phyloP scores from a whole-genome alignment of 2,329 filamentous ascomycete species.

The Nigrospora sphaerica region DNA sequence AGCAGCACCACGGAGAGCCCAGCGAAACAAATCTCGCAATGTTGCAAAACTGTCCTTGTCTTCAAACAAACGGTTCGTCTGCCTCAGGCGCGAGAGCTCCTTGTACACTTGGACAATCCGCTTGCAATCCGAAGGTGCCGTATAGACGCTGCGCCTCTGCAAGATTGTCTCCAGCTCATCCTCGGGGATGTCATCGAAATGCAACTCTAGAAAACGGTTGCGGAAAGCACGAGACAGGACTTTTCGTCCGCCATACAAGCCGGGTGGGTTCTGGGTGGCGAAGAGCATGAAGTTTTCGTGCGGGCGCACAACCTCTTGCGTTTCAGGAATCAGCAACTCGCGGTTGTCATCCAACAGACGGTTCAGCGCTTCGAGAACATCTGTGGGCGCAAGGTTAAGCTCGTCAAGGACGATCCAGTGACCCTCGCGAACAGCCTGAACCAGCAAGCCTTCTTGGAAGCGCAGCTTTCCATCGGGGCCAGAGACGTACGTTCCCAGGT shows the following conservation, averaged over 20 bases:
- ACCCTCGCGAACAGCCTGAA: conserved; percentile 84
- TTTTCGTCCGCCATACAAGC: conserved; percentile 91
- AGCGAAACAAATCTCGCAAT: conserved; percentile 88
- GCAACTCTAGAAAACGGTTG: conserved; percentile 92
- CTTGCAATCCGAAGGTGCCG: conserved; percentile 84
- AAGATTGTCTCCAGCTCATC: conserved; percentile 89
- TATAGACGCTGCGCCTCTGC: conserved; percentile 75
- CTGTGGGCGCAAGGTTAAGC: conserved; percentile 90
- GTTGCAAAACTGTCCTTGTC: conserved; percentile 97
- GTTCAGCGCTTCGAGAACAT: conserved; percentile 94
- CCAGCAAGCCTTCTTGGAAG: conserved; percentile 90
- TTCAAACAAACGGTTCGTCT: conserved; percentile 88
- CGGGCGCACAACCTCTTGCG: conserved; percentile 85
- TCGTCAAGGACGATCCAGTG: conserved; percentile 99
- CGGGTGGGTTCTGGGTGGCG: conserved; percentile 93
- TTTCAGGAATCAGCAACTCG: conserved; percentile 92
- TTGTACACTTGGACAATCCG: conserved; percentile 92
- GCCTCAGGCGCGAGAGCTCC: conserved; percentile 81
- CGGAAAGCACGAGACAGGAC: conserved; percentile 89
- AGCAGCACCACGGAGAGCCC: conserved; percentile 81
- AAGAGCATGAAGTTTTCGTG: conserved; percentile 97
- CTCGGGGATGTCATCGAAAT: conserved; percentile 97
- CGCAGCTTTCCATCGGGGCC: conserved; percentile 74
- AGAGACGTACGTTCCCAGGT: conserved; percentile 89
- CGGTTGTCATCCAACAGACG: conserved; percentile 92